Evolutionary conservation across 306 rosid genomes (phyloP), one percentile per base, ranked within the genome.

Genomic region (Vigna nakashimae): DNA sequence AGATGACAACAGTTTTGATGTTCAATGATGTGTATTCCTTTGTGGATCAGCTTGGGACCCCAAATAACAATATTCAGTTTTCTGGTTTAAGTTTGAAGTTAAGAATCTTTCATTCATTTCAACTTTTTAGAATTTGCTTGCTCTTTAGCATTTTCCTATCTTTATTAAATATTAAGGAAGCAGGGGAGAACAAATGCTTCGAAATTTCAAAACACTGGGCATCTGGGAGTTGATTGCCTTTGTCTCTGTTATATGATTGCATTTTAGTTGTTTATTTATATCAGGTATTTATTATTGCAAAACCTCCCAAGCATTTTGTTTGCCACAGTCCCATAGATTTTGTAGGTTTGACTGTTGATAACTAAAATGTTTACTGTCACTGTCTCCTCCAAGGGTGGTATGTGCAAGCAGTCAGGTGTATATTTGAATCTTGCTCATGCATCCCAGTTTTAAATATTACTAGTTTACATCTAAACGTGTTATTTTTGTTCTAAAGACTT

Each of bases 391-490:
- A 42, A 60, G 68, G 48, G 9, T 56, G 40, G 36, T 45, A 46
- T 57, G 7, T 71, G 55, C 64, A 22, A 55, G 69, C 34, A 52
- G 71, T 72, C 64, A 45, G 65, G 73, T 14, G 32, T 16, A 17
- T 65, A 12, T 14, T 66, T 20, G 22, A 20, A 20, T 20, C 22
- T 20, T 20, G 22, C 22, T 20, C 22, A 20, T 20, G 22, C 22
- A 20, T 20, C 22, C 22, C 22, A 20, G 22, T 20, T 58, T 36
- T 57, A 63, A 75, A 30, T 56, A 59, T 68, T 34, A 16, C 74
- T 73, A 67, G 77, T 70, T 78, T 67, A 74, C 34, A 30, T 34
- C 15, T 45, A 34, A 22, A n/a, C 43, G 18, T 69, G 22, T 65
- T 52, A 15, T 17, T 32, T 71, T 42, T 43, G 28, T 65, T 65